These are phyloP conservation scores for Cladosporium sp. DNA, from an alignment of 2,329 filamentous ascomycete genomes.

Conservation along the genomic window DNA sequence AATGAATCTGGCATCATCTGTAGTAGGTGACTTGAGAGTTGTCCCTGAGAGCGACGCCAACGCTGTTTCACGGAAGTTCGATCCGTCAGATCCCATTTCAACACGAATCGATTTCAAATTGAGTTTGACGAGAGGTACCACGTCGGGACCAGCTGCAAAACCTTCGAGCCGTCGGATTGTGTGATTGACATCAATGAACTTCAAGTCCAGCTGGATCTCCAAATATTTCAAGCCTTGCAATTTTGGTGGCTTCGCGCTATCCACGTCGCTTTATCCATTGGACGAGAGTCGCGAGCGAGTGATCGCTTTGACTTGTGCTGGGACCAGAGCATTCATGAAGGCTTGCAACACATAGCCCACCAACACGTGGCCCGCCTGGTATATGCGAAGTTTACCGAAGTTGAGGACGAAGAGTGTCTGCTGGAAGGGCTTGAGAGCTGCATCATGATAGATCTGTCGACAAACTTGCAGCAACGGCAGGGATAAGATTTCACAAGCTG, in stretches of 20 bases:
- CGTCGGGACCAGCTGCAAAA: neutral
- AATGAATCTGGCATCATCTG: neutral
- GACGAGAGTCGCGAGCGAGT: neutral
- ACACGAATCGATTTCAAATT: neutral
- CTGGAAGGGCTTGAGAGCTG: neutral
- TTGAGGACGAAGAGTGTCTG: neutral
- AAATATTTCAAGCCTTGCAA: neutral
- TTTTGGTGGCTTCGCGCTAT: too few species aligned
- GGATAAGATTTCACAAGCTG: too few species aligned
- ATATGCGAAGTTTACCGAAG: too few species aligned
- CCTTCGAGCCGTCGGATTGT: neutral
- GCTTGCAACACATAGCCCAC: too few species aligned
- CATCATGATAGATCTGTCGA: neutral
- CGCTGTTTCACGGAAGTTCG: too few species aligned
- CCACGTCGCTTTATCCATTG: too few species aligned
- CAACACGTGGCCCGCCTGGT: too few species aligned
- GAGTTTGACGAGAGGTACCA: neutral
- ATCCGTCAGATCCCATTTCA: neutral
- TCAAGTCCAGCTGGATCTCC: neutral
- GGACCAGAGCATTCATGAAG: neutral
- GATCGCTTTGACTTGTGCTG: neutral
- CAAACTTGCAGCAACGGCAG: neutral
- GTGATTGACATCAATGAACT: neutral
- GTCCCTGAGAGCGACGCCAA: too few species aligned
- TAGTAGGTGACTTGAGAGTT: neutral